Base-by-base conservation (phyloP, 177 flowering plant genomes). In the Vitis hybrid region DNA sequence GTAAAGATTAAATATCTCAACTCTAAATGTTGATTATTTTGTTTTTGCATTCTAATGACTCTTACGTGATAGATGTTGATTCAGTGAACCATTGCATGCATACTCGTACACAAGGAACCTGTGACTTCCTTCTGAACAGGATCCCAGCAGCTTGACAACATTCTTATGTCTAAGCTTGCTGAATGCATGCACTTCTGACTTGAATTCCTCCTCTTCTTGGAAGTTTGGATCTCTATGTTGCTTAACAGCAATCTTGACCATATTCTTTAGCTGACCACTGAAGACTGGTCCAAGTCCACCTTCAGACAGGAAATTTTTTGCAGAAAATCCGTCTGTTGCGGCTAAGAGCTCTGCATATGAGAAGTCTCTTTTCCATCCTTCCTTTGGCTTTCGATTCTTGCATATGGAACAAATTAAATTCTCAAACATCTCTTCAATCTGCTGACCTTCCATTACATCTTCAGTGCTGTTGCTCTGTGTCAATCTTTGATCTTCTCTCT, bases 11-110 rank as follows among this genome's bases (percentile, higher is more conserved):
- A 30, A 60, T 39, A 39, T 39, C 45, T 39, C 45, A 39, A 39
- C 8, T 39, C 45, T 39, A 39, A 39, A 39, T 39, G 45, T 39
- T 39, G 45, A 39, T 39, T 39, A 39, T 21, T 2, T 3, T 26
- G 19, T 21, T 11, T 26, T n/a, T 15, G 45, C 45, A 11, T 9
- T 57, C 9, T 61, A 39, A 39, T 39, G 45, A 6, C 45, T 58
- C 82, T 73, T 84, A 87, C 92, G 58, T 74, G 89, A 83, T 70
- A 90, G 71, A 80, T 84, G 92, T 62, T 67, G 75, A 73, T 86
- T 88, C 15, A 90, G 72, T 39, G 92, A 90, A 11, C 91, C 87
- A 71, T 88, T 80, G 82, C 92, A 90, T 63, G 86, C 84, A 49
- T 73, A 87, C 61, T 90, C 94, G 23, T 86, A 88, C 30, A 86